Evolutionary conservation across 169 alveolate species (phyloP).

Genomic region (Plasmodium malariae): DNA sequence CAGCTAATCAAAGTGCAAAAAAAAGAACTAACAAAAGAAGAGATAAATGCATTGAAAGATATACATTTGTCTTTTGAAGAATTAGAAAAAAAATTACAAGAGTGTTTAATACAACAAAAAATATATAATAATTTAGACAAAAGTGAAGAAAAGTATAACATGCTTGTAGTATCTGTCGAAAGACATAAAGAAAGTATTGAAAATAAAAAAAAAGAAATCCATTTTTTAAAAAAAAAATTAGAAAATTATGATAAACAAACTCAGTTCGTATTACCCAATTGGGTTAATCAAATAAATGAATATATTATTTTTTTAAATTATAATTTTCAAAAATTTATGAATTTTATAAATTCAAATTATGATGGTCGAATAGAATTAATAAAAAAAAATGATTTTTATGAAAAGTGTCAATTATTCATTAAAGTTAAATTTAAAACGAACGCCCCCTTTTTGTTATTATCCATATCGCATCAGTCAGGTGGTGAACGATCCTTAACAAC

Average conservation of each 20-base stretch:
- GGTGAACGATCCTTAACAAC: slow-evolving; percentile 87
- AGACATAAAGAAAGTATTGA: slow-evolving; percentile 73
- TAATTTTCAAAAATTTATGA: slow-evolving; percentile 80
- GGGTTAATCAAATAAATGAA: slow-evolving; percentile 77
- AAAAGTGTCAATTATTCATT: slow-evolving; percentile 78
- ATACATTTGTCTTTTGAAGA: slow-evolving; percentile 77
- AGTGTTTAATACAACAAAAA: slow-evolving; percentile 75
- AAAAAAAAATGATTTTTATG: slow-evolving; percentile 77
- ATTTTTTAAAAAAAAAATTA: not conserved
- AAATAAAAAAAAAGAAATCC: slow-evolving; percentile 59
- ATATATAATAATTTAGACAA: slow-evolving; percentile 80
- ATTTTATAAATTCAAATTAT: slow-evolving; percentile 79
- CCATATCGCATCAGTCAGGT: slow-evolving; percentile 86
- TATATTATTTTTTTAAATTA: slow-evolving; percentile 77
- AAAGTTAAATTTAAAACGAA: slow-evolving; percentile 80
- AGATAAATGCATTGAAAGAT: slow-evolving; percentile 35
- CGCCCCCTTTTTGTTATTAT: slow-evolving; percentile 79
- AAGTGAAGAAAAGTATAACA: slow-evolving; percentile 75
- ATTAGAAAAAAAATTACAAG: slow-evolving; percentile 78
- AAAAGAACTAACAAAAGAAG: slow-evolving; percentile 66
- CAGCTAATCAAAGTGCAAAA: slow-evolving; percentile 62
- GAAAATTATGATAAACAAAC: slow-evolving; percentile 13
- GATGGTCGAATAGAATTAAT: slow-evolving; percentile 82
- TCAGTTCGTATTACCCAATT: slow-evolving; percentile 33
- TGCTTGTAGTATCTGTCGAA: slow-evolving; percentile 61